These are phyloP conservation scores for Casaregolazyma suthepensis DNA, from an alignment of 1,139 yeast species.

Conservation along the genomic window DNA sequence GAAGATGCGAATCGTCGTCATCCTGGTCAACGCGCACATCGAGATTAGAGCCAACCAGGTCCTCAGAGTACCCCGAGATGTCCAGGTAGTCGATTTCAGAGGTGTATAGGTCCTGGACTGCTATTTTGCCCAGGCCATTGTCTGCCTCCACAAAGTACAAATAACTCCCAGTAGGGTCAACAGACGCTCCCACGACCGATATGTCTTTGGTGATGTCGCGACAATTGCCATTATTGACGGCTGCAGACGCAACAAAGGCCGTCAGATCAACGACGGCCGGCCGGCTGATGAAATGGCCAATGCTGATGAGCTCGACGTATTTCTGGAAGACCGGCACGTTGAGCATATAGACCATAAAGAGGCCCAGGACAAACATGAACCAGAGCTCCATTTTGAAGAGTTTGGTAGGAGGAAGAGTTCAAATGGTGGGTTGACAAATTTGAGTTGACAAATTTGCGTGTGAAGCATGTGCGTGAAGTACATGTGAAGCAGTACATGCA, in stretches of 20 bases:
- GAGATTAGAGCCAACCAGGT: slow-evolving; percentile 8
- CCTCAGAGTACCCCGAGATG: slow-evolving; percentile 3
- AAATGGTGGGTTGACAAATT: neutral
- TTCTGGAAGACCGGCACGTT: slow-evolving; percentile 5
- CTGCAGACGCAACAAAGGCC: neutral
- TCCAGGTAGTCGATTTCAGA: neutral
- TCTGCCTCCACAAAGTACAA: slow-evolving; percentile 1
- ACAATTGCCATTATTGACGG: slow-evolving; percentile 1
- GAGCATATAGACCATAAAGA: slow-evolving; percentile 2
- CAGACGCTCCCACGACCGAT: neutral
- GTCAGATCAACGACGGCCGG: slow-evolving; percentile 1
- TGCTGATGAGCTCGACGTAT: slow-evolving; percentile 2
- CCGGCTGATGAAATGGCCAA: neutral
- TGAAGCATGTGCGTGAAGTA: neutral
- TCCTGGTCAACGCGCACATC: slow-evolving; percentile 8
- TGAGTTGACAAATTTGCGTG: neutral
- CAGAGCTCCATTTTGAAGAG: neutral
- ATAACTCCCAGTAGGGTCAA: slow-evolving; percentile 6
- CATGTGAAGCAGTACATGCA: neutral
- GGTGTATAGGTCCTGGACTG: neutral
- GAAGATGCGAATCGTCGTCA: slow-evolving; percentile 4
- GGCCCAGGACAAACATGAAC: neutral
- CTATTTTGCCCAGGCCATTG: no score
- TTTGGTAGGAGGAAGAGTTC: neutral
- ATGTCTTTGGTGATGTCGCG: neutral